These are phyloP conservation scores for Chrysoporthe puriensis DNA, from an alignment of 2,329 filamentous ascomycete species.

Conservation along the genomic window DNA sequence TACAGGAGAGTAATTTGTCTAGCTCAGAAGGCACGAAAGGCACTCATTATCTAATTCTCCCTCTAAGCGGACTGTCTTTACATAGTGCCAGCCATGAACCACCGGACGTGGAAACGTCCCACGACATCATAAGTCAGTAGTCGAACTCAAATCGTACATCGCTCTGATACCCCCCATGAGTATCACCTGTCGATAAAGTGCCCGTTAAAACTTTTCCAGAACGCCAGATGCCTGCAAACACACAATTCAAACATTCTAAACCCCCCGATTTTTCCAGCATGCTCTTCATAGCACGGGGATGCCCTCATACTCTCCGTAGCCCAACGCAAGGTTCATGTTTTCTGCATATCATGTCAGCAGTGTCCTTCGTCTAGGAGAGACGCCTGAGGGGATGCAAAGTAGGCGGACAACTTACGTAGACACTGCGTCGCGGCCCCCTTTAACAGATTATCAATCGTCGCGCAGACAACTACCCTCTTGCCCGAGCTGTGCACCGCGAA, in stretches of 20 bases:
- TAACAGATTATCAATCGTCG: conserved; percentile 89
- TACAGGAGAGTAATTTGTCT: background rate
- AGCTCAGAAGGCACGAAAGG: background rate
- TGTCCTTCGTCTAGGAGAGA: conserved; percentile 10
- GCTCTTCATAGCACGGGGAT: conserved; percentile 62
- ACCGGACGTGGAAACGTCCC: background rate
- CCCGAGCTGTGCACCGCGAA: conserved; percentile 91
- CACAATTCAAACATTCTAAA: background rate
- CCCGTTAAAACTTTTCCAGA: conserved; percentile 25
- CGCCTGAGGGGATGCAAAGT: conserved; percentile 23
- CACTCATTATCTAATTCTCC: background rate
- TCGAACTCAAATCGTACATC: conserved; percentile 21
- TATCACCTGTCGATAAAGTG: background rate
- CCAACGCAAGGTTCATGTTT: conserved; percentile 93
- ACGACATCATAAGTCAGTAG: background rate
- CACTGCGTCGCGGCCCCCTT: conserved; percentile 95
- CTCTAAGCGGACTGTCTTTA: conserved; percentile 2
- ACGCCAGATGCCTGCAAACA: conserved; percentile 26
- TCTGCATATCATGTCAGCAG: conserved; percentile 51
- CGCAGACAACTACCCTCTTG: conserved; percentile 91
- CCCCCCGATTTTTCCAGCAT: background rate
- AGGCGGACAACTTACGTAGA: conserved; percentile 68
- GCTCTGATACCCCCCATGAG: background rate
- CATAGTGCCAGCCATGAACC: conserved; percentile 7
- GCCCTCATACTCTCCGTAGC: conserved; percentile 86